Conservation (phyloP, 768 basidiomycete species). For the Sporobolomyces phaffii region DNA sequence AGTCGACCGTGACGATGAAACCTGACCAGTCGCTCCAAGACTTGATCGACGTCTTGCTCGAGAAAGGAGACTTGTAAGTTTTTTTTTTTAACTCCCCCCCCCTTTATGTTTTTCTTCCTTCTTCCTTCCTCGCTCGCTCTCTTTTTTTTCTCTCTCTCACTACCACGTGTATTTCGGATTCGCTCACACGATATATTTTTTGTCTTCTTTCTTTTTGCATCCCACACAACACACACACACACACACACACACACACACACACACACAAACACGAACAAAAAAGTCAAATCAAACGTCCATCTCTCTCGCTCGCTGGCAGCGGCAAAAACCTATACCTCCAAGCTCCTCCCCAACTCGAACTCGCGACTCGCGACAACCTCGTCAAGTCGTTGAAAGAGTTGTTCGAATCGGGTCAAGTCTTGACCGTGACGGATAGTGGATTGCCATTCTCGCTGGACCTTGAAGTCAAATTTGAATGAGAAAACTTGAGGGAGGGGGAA, state of each 20-base stretch:
- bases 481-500: too few relatives aligned
- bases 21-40: slow-evolving; percentile 72
- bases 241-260: too few relatives aligned
- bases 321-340: slow-evolving; percentile 82
- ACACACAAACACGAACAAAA: too few relatives aligned
- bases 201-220: too few relatives aligned
- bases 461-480: slow-evolving; percentile 42
- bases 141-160: neutral
- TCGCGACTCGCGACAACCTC: slow-evolving; percentile 82
- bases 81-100: too few relatives aligned
- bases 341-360: slow-evolving; percentile 83
- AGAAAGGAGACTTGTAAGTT: slow-evolving; percentile 82
- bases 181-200: too few relatives aligned
- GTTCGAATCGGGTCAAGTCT: slow-evolving; percentile 59
- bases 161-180: too few relatives aligned
- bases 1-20: slow-evolving; percentile 56
- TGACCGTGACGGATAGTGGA: slow-evolving; percentile 79
- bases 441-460: slow-evolving; percentile 72
- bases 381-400: slow-evolving; percentile 78
- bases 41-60: slow-evolving; percentile 77
- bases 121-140: too few relatives aligned
- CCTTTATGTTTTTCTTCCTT: too few relatives aligned
- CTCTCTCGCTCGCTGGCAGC: slow-evolving; percentile 70
- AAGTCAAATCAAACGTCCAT: slow-evolving; percentile 98
- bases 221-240: too few relatives aligned